Evolutionary conservation across 2,329 filamentous ascomycete genomes (phyloP).

Genomic region (Hymenoscyphus albidus): DNA sequence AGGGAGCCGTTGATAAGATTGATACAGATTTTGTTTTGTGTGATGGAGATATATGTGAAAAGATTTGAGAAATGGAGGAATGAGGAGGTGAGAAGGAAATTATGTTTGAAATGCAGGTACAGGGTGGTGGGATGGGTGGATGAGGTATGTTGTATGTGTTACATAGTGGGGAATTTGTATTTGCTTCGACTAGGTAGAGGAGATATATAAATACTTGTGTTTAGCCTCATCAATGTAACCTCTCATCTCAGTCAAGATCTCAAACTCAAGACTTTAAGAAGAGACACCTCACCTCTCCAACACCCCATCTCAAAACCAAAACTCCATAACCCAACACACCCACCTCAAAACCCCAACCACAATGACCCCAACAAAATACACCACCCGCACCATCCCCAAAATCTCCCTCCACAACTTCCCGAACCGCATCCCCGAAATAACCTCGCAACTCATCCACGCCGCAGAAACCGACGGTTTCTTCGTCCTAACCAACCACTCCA

Average conservation of each 20-base stretch:
- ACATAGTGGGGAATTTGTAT: not conserved
- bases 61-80: not conserved
- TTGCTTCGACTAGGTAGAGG: not conserved
- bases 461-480: constrained; percentile 59
- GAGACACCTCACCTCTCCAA: not conserved
- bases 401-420: constrained; percentile 54
- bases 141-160: not conserved
- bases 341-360: not conserved
- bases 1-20: constrained; percentile 5
- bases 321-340: not conserved
- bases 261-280: not conserved
- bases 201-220: not conserved
- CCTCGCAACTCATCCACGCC: constrained; percentile 47
- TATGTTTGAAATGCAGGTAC: not conserved
- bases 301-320: not conserved
- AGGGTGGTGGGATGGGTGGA: not conserved
- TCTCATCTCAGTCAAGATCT: not conserved
- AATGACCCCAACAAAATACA: constrained; percentile 13
- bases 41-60: not conserved
- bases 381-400: constrained; percentile 31
- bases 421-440: constrained; percentile 51
- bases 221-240: not conserved
- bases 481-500: constrained; percentile 47
- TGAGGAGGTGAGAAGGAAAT: not conserved
- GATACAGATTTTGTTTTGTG: not conserved